These are phyloP conservation scores for Xanthoconium separans DNA, from an alignment of 1,284 basidiomycete species.

Conservation along the genomic window DNA sequence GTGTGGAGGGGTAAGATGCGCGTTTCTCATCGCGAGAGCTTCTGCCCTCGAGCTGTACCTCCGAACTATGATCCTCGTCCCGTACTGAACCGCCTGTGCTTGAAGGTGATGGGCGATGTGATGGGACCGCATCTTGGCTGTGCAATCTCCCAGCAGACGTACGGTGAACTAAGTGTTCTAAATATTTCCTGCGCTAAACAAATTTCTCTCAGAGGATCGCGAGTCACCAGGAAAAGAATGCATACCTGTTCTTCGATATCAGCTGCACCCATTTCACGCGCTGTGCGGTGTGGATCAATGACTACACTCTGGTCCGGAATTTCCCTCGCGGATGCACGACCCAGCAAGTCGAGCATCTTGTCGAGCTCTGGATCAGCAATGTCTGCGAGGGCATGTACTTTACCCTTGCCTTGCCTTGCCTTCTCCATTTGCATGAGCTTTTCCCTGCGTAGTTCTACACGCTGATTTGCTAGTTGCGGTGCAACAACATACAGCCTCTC, in stretches of 20 bases:
- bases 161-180: slow-evolving; percentile 66
- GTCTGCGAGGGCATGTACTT: slow-evolving; percentile 24
- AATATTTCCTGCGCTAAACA: slow-evolving; percentile 63
- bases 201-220: not conserved
- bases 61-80: slow-evolving; percentile 1
- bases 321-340: slow-evolving; percentile 67
- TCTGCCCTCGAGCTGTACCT: slow-evolving; percentile 1
- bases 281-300: slow-evolving; percentile 57
- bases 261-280: slow-evolving; percentile 48
- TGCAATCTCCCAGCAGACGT: slow-evolving; percentile 67
- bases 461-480: slow-evolving; percentile 84
- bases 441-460: slow-evolving; percentile 73
- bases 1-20: slow-evolving; percentile 19
- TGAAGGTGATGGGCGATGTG: slow-evolving; percentile 10
- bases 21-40: slow-evolving; percentile 20
- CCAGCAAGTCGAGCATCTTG: slow-evolving; percentile 66
- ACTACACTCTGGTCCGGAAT: slow-evolving; percentile 67
- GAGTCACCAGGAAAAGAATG: not conserved
- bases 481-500: slow-evolving; percentile 80
- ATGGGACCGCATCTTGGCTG: slow-evolving; percentile 60
- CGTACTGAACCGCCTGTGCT: not conserved
- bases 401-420: slow-evolving; percentile 52
- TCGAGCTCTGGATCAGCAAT: slow-evolving; percentile 58
- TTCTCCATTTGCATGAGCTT: slow-evolving; percentile 67
- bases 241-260: slow-evolving; percentile 61